A percentile compares a stretch with the other conserved stretches of the same genome.
Evolutionary conservation across 192 early-diverging fungal genomes (phyloP).

Genomic region (Entomortierella lignicola): DNA sequence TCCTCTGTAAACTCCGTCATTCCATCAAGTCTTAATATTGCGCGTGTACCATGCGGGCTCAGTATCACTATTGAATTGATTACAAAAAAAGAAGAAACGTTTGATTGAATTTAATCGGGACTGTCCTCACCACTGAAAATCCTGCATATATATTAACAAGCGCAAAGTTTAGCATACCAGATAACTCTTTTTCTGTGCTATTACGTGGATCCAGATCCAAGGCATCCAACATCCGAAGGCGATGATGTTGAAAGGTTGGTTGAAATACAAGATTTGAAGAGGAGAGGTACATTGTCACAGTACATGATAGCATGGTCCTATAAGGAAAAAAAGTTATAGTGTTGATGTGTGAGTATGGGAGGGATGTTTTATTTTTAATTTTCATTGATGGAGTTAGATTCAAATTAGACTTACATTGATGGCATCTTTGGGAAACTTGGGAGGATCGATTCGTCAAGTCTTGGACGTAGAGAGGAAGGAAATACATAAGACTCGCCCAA

Average conservation of each 20-base stretch:
- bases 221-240: constrained; percentile 26
- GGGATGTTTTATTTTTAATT: no score
- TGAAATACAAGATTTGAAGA: constrained; percentile 45
- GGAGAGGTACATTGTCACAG: constrained; percentile 38
- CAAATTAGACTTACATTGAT: constrained; percentile 19
- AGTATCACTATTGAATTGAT: constrained; percentile 37
- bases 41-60: constrained; percentile 47
- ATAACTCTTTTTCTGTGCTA: constrained; percentile 3
- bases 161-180: constrained; percentile 22
- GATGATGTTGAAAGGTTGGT: constrained; percentile 49
- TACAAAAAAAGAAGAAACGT: no score
- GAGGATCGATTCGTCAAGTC: constrained; percentile 30
- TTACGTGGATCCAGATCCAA: constrained; percentile 25
- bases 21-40: constrained; percentile 13
- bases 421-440: constrained; percentile 42
- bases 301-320: constrained; percentile 53
- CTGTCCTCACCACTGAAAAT: no score
- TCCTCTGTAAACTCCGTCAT: constrained; percentile 37
- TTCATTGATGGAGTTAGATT: background rate
- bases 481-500: constrained; percentile 40
- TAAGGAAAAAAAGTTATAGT: no score
- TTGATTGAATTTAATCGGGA: background rate
- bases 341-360: no score
- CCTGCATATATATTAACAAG: no score
- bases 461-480: constrained; percentile 36